Percentiles rank a stretch among this genome's conserved stretches.
Evolutionary conservation across 1,284 basidiomycete species (phyloP).

Genomic region (Stereum hirsutum): DNA sequence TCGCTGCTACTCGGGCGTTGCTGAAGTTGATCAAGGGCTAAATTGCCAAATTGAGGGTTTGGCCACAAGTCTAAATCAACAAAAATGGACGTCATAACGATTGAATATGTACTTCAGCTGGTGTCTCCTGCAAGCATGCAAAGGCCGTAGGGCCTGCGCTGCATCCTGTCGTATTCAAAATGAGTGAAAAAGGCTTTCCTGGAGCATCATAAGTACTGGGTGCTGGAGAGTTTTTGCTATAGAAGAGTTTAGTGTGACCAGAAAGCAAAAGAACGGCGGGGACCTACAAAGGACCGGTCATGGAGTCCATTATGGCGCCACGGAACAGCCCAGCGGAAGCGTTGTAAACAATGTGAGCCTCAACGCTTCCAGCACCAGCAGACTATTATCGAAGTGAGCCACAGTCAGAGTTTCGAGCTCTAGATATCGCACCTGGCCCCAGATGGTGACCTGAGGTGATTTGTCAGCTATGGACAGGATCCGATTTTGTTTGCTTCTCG

Average conservation of each 20-base stretch:
- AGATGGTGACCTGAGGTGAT: slow-evolving; percentile 40
- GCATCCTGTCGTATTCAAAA: slow-evolving; percentile 39
- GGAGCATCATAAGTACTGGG: slow-evolving; percentile 44
- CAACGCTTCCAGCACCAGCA: slow-evolving; percentile 46
- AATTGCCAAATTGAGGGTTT: neutral
- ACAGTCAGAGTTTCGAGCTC: too few species aligned
- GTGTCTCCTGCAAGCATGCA: slow-evolving; percentile 35
- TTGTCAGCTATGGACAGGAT: neutral
- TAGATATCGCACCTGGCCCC: slow-evolving; percentile 39
- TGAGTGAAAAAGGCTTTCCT: slow-evolving; percentile 40
- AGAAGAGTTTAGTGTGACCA: neutral
- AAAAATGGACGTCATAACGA: neutral
- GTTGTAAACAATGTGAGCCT: slow-evolving; percentile 40
- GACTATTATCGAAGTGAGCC: slow-evolving; percentile 25
- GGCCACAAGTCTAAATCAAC: neutral
- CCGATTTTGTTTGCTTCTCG: neutral
- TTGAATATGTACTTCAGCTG: slow-evolving; percentile 30
- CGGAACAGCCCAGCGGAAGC: slow-evolving; percentile 33
- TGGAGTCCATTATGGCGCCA: slow-evolving; percentile 44
- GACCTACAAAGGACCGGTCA: slow-evolving; percentile 46
- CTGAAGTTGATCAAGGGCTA: slow-evolving; percentile 37
- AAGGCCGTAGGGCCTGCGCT: slow-evolving; percentile 30
- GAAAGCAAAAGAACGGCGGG: neutral
- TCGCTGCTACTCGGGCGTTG: slow-evolving; percentile 33
- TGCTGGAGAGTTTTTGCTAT: slow-evolving; percentile 45